A percentile compares a stretch with the other conserved stretches of the same genome.
These are phyloP conservation scores for Parachaetomium inaequale DNA, from an alignment of 495 filamentous ascomycete genomes.

Conservation along the genomic window DNA sequence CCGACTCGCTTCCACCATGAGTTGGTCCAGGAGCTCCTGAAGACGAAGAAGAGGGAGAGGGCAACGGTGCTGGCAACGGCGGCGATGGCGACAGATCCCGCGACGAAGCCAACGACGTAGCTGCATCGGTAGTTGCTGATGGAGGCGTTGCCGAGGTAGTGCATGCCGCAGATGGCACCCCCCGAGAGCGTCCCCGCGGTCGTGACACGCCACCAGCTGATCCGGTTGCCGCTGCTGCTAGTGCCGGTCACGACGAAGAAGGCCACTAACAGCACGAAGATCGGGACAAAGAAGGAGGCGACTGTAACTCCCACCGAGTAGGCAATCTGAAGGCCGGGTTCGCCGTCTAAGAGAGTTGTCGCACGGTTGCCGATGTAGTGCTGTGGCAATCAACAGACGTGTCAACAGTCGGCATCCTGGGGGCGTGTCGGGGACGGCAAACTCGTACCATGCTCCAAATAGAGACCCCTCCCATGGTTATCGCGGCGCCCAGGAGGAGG, in stretches of 20 bases:
- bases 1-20: constrained; percentile 68
- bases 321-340: constrained; percentile 59
- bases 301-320: constrained; percentile 72
- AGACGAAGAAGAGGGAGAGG: constrained; percentile 72
- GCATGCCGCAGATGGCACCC: constrained; percentile 77
- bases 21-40: constrained; percentile 72
- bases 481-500: constrained; percentile 64
- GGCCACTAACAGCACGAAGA: constrained; percentile 66
- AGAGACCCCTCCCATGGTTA: constrained; percentile 78
- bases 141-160: constrained; percentile 81
- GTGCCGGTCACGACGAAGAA: constrained; percentile 68
- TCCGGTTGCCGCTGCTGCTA: constrained; percentile 48
- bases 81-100: constrained; percentile 68
- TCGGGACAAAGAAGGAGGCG: constrained; percentile 76
- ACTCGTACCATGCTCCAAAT: constrained; percentile 57
- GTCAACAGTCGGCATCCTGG: not conserved
- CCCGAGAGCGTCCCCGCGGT: constrained; percentile 66
- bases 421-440: not conserved
- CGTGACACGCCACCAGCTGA: constrained; percentile 56
- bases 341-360: constrained; percentile 62
- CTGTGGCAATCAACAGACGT: constrained; percentile 22
- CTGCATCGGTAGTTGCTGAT: constrained; percentile 69
- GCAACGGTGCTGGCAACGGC: constrained; percentile 63
- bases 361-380: constrained; percentile 85
- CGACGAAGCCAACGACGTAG: constrained; percentile 56